Evolutionary conservation across 2,329 filamentous ascomycete genomes (phyloP), one percentile per base, ranked within the genome.

Genomic region (Pseudohalonectria lignicola): DNA sequence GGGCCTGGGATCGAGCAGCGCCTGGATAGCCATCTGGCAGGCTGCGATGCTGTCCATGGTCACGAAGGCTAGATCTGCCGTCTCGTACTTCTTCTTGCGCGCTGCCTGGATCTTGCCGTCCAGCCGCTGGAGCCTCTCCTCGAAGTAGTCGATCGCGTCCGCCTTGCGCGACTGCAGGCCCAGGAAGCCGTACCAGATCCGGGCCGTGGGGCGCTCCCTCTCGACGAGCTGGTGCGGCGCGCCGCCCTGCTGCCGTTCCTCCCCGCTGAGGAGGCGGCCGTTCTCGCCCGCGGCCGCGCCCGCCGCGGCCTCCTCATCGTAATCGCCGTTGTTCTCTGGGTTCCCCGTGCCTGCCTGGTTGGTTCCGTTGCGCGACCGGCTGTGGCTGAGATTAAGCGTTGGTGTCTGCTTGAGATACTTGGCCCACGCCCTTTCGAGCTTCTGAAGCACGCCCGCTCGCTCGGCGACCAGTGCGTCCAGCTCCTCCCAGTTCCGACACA

Each of bases 1-100:
- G 0, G 93, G 92, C 10, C 84, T 81, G 4, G 92, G 87, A 53
- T 96, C 90, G 38, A 98, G 77, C 10, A 94, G 80, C 4, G 92
- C 88, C 59, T 98, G 92, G 31, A 94, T 86, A 18, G 88, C 86
- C 87, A 96, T 94, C 63, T 98, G 92, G 48, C 76, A 80, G 23
- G 88, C 82, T 12, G 88, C 85, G 36, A 94, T 92, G 4, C 86
- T 92, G 62, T 95, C 86, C 86, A 98, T 93, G 0, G 92, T 96
- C 29, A 98, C 85, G 57, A 98, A 95, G 1, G 93, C 93, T 43
- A 93, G 72, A 35, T 90, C 82, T 1, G 80, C 88, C 0, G 92
- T 70, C 5, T 71, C 64, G 50, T 87, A 96, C 4, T 82, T 72
- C 55, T 85, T 84, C 50, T 77, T 76, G 20, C 92, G 76, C 10